These are phyloP conservation scores for Ceratobasidium sp. DNA, from an alignment of 1,284 basidiomycete genomes.

Conservation along the genomic window DNA sequence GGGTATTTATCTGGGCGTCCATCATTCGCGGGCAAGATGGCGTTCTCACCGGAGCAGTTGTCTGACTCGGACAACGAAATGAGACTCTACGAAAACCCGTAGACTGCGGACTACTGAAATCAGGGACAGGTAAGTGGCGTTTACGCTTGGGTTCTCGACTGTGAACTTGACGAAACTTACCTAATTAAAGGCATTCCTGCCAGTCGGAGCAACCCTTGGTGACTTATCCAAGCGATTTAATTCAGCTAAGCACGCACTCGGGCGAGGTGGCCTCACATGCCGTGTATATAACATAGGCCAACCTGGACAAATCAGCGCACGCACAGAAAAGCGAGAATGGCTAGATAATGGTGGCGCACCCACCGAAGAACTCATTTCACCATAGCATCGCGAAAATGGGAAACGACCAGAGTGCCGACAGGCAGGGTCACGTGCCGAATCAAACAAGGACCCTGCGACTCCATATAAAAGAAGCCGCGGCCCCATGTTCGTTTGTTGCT, in stretches of 20 bases:
- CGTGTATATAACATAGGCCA: slow-evolving; percentile 26
- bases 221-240: slow-evolving; percentile 13
- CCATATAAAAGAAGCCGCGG: no score
- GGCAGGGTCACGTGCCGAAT: no score
- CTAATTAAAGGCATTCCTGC: not conserved
- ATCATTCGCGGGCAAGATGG: slow-evolving; percentile 16
- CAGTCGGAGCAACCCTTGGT: slow-evolving; percentile 7
- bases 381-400: no score
- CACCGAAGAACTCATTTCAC: no score
- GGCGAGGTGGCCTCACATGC: slow-evolving; percentile 31
- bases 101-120: not conserved
- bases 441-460: no score
- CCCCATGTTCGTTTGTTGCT: no score
- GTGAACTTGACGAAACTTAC: not conserved
- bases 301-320: slow-evolving; percentile 16
- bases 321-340: slow-evolving; percentile 6
- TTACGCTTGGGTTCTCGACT: not conserved
- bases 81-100: not conserved
- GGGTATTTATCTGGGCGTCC: not conserved
- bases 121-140: slow-evolving; percentile 9
- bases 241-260: slow-evolving; percentile 28
- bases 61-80: not conserved
- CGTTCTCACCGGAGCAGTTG: not conserved
- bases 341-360: slow-evolving; percentile 34
- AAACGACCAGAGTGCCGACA: no score